phyloP scores from a whole-genome alignment of 1,284 basidiomycete species.

The Austroboletus olivaceoglutinosus region DNA sequence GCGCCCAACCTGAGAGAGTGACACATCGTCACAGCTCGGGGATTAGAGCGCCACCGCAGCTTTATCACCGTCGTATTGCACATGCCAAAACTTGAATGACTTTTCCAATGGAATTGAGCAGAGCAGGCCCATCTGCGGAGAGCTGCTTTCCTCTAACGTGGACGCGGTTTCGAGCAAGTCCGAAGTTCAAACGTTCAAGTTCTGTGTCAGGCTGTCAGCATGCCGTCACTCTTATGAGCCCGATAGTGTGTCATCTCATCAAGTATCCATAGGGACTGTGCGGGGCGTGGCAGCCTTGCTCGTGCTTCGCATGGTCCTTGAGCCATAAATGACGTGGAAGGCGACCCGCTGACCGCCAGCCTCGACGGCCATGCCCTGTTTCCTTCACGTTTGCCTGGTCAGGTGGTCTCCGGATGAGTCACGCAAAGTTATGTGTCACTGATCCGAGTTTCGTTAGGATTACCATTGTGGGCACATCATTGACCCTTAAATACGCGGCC shows the following conservation, averaged over 20 bases:
- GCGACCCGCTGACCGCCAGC: constrained; percentile 2
- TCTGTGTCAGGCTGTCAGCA: neutral
- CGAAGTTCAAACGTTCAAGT: too few relatives aligned
- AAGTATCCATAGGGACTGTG: constrained; percentile 3
- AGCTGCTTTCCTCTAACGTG: neutral
- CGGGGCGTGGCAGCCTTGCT: neutral
- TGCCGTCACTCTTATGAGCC: neutral
- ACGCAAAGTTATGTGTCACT: neutral
- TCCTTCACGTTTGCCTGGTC: neutral
- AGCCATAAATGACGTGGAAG: neutral
- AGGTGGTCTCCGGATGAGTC: neutral
- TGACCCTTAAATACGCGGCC: constrained; percentile 10
- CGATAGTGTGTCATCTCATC: neutral
- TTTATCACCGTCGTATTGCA: neutral
- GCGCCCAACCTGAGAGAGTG: too few relatives aligned
- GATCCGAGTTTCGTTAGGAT: constrained; percentile 6
- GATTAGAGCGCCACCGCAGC: neutral
- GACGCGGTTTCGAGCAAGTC: neutral
- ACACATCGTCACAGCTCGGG: neutral
- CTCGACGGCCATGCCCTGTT: neutral
- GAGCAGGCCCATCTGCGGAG: neutral
- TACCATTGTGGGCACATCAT: neutral
- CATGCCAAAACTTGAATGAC: too few relatives aligned
- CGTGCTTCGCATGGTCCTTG: neutral
- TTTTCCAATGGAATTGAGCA: too few relatives aligned